phyloP scores from a whole-genome alignment of 202 grass and related monocot genomes.

The Elaeis oleifera region DNA sequence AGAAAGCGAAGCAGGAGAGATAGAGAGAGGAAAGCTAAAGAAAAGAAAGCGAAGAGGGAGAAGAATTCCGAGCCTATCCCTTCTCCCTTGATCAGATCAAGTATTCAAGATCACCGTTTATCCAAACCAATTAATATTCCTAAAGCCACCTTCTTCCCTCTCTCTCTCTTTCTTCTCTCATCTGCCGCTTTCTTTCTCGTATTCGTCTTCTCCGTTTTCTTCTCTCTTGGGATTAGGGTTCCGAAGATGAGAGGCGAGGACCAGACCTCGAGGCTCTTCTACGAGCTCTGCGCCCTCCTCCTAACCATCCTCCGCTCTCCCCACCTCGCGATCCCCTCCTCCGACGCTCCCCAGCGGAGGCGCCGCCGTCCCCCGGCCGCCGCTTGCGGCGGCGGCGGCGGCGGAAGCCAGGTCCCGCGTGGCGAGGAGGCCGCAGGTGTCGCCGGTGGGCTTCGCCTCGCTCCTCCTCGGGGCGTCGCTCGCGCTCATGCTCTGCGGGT shows the following conservation, averaged over 20 bases:
- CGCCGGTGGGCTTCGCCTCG: constrained; percentile 52
- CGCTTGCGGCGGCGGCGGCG: background rate
- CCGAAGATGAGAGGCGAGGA: constrained; percentile 24
- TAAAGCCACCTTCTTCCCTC: background rate
- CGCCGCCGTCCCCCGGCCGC: background rate
- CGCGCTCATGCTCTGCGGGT: constrained; percentile 79
- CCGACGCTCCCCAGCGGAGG: constrained; percentile 13
- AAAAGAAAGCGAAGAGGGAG: too few species aligned
- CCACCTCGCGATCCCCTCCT: background rate
- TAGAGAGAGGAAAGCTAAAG: too few species aligned
- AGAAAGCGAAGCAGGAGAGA: too few species aligned
- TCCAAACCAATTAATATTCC: too few species aligned
- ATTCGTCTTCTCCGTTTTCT: background rate
- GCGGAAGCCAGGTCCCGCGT: background rate
- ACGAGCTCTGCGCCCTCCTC: constrained; percentile 58
- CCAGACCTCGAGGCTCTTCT: constrained; percentile 49
- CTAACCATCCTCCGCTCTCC: constrained; percentile 33
- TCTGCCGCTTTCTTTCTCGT: too few species aligned
- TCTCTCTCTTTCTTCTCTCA: background rate
- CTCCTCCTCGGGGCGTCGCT: constrained; percentile 68
- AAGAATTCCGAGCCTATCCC: too few species aligned
- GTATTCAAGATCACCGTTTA: too few species aligned
- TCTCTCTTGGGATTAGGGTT: constrained; percentile 3
- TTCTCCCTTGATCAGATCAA: too few species aligned
- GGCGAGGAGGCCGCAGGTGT: constrained; percentile 25